Base-by-base conservation (phyloP, 345 rosid genomes). In the Heritiera fomes region DNA sequence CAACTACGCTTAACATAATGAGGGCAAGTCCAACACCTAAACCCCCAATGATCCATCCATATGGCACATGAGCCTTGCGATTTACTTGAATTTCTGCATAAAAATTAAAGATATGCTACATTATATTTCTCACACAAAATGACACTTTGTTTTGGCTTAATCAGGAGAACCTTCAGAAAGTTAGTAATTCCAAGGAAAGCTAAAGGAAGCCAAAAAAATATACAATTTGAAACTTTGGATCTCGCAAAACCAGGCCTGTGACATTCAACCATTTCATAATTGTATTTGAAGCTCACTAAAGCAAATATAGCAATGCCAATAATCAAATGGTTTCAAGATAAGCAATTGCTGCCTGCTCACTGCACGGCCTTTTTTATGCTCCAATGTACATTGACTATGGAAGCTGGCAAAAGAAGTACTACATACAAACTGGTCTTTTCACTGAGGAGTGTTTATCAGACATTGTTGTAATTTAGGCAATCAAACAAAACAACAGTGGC, bases 11-110 rank as follows among this genome's bases (percentile, higher is more conserved):
- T 75, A 90, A 11, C 13, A 90, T 76, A 59, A 93, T 86, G 71
- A 92, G 86, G 18, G 78, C 89, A 83, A 95, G 89, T 68, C 86
- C 96, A 72, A 85, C 82, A 78, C 89, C 94, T 53, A 95, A 80
- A 82, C 94, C 91, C 60, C 97, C 97, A 66, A 93, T 82, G 77
- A 93, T 93, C 99, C 98, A 95, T 81, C 83, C 91, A 52, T 90
- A 91, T 63, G 93, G 91, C 78, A 89, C 87, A 79, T 79, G 94
- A 73, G 77, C 77, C 84, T 79, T 90, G 74, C 81, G 96, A 80
- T 77, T 72, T 79, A 50, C 87, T 82, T 84, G 81, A 75, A 65
- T 87, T 71, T 72, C 99, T 92, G 93, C 88, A 86, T 80, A 80
- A 62, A 80, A 70, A 74, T 18, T 17, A 58, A 20, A 77, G 10